Evolutionary conservation across 2,329 filamentous ascomycete genomes (phyloP), one percentile per base, ranked within the genome.

Genomic region (Colletotrichum musae): DNA sequence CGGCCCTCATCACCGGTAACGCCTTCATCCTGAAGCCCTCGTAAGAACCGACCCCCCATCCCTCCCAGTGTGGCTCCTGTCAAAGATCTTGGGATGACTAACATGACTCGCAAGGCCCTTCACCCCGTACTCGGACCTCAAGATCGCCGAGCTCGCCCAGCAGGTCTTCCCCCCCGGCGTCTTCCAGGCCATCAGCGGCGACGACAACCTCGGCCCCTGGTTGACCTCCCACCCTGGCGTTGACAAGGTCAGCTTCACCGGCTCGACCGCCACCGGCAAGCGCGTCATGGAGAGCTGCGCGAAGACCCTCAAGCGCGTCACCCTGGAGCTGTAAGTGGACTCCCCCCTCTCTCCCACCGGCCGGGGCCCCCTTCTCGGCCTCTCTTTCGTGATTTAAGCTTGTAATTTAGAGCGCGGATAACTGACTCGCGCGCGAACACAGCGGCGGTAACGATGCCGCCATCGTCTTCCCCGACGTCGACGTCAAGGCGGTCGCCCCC

Each of bases 211-310:
- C 10, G 90, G 90, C 4, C 88, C 86, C 1, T 84, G 83, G 83
- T 76, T 92, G 59, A 90, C 88, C 0, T 77, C 75, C n/a, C 89
- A 92, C 73, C 87, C 88, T 0, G 86, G 83, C 21, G 85, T 91
- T 64, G 83, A 86, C 65, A 92, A 90, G 82, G 86, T 92, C 75
- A 85, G 82, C 72, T 92, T 92, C 78, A 92, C 90, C 0, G 89
- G 90, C 3, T 90, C 87, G 12, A 87, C 83, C 6, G 81, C 82
- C 0, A 90, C 87, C 0, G 89, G 89, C 10, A 91, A 90, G 81
- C 85, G 85, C 76, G 86, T 92, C 62, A 86, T 89, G 83, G 84
- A 83, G 64, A 85, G 82, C n/a, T 85, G 83, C 60, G 81, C 86
- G 26, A 83, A 84, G 75, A 89, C 87, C 0, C 78, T 92, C 28